Evolutionary conservation across 192 early-diverging fungal genomes (phyloP).

Genomic region (Paraglomus occultum): DNA sequence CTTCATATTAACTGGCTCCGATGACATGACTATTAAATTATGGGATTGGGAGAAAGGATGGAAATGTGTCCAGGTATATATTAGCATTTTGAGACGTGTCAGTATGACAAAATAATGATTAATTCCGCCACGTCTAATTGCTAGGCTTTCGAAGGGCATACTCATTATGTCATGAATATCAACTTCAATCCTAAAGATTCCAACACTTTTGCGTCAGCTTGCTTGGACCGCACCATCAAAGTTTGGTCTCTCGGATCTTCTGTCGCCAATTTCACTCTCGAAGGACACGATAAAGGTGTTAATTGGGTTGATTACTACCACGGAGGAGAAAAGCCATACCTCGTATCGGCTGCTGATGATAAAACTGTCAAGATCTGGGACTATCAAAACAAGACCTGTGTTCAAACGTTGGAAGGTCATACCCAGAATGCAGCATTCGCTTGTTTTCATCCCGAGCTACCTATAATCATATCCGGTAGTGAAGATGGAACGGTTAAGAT

Average conservation of each 20-base stretch:
- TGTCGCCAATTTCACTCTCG: slow-evolving; percentile 93
- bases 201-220: slow-evolving; percentile 98
- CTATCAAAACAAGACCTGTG: slow-evolving; percentile 99
- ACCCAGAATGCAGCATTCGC: slow-evolving; percentile 90
- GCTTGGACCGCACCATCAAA: slow-evolving; percentile 94
- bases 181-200: slow-evolving; percentile 99
- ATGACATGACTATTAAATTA: slow-evolving; percentile 96
- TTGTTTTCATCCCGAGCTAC: slow-evolving; percentile 92
- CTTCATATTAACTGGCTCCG: slow-evolving; percentile 88
- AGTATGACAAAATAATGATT: background rate
- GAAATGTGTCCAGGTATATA: slow-evolving; percentile 83
- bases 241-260: slow-evolving; percentile 95
- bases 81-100: background rate
- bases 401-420: slow-evolving; percentile 98
- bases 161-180: slow-evolving; percentile 96
- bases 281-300: slow-evolving; percentile 97
- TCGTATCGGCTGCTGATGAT: slow-evolving; percentile 95
- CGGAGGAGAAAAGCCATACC: slow-evolving; percentile 96
- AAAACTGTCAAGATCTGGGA: slow-evolving; percentile 96
- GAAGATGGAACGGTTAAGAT: slow-evolving; percentile 95
- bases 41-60: slow-evolving; percentile 99
- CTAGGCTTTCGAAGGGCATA: slow-evolving; percentile 96
- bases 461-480: slow-evolving; percentile 92
- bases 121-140: background rate
- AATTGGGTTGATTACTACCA: slow-evolving; percentile 99